Percentiles rank a stretch among this genome's conserved stretches.
phyloP scores from a whole-genome alignment of 164 flowering plant species.

The Vitis amurensis region DNA sequence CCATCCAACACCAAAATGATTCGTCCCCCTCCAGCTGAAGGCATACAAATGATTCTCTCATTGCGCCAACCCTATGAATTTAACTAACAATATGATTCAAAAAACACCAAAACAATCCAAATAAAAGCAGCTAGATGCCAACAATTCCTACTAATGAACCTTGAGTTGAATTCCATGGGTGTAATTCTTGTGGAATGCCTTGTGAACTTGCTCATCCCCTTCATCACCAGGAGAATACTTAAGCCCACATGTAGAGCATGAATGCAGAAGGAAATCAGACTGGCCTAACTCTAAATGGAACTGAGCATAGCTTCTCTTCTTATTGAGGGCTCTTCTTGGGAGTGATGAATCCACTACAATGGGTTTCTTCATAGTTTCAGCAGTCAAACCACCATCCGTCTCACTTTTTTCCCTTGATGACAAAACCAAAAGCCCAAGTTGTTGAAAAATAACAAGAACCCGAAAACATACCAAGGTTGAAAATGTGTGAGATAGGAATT shows the following conservation, averaged over 20 bases:
- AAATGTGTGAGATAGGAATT: too few species aligned
- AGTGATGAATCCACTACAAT: constrained; percentile 12
- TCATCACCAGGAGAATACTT: constrained; percentile 71
- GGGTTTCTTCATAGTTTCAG: constrained; percentile 2
- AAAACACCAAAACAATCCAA: not conserved
- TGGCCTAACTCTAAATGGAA: constrained; percentile 84
- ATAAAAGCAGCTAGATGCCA: not conserved
- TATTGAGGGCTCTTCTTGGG: constrained; percentile 41
- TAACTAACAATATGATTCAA: not conserved
- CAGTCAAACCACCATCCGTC: not conserved
- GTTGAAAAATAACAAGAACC: not conserved
- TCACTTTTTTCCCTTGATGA: constrained; percentile 15
- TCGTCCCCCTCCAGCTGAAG: constrained; percentile 39
- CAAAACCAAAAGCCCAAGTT: not conserved
- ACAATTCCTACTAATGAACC: constrained; percentile 28
- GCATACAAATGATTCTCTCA: constrained; percentile 51
- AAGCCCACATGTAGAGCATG: constrained; percentile 62
- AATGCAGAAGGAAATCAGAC: constrained; percentile 75
- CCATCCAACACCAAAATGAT: constrained; percentile 58
- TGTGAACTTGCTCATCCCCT: constrained; percentile 72
- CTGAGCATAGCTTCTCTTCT: constrained; percentile 89
- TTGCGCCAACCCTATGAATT: constrained; percentile 68
- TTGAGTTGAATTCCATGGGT: constrained; percentile 73
- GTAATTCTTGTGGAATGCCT: constrained; percentile 63
- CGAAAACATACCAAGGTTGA: not conserved